A percentile compares a stretch with the other conserved stretches of the same genome.
These are phyloP conservation scores for Anethum foeniculum DNA, from an alignment of 140 eudicot genomes.

Conservation along the genomic window DNA sequence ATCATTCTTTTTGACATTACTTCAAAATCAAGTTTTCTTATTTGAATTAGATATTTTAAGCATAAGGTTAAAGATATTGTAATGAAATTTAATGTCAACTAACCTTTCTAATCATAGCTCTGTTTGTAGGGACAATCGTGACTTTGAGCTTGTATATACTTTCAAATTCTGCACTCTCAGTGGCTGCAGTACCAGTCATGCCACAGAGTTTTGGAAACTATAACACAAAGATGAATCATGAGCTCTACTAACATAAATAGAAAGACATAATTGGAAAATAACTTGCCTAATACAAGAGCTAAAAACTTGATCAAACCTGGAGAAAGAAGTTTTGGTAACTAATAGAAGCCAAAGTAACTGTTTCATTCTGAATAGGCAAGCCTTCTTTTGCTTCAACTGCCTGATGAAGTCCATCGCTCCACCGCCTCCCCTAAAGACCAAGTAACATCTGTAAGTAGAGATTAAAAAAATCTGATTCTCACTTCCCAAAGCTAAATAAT, in stretches of 20 bases:
- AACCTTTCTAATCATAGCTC: constrained; percentile 95
- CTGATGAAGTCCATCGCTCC: constrained; percentile 99
- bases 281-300: constrained; percentile 9
- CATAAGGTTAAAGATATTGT: constrained; percentile 6
- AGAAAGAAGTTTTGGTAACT: constrained; percentile 98
- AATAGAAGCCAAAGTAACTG: constrained; percentile 91
- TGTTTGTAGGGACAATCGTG: constrained; percentile 94
- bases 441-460: constrained; percentile 5
- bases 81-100: neutral
- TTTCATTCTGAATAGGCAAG: constrained; percentile 87
- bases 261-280: neutral
- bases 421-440: constrained; percentile 78
- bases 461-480: neutral
- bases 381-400: constrained; percentile 99
- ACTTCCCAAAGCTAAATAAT: neutral
- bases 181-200: constrained; percentile 99
- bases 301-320: constrained; percentile 48
- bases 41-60: neutral
- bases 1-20: neutral
- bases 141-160: constrained; percentile 99
- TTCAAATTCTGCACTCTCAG: constrained; percentile 93
- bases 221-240: constrained; percentile 13
- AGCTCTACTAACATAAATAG: constrained; percentile 13
- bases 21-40: neutral
- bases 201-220: constrained; percentile 99